These are phyloP conservation scores for Mortierella antarctica DNA, from an alignment of 192 early-diverging fungal species.

Conservation along the genomic window DNA sequence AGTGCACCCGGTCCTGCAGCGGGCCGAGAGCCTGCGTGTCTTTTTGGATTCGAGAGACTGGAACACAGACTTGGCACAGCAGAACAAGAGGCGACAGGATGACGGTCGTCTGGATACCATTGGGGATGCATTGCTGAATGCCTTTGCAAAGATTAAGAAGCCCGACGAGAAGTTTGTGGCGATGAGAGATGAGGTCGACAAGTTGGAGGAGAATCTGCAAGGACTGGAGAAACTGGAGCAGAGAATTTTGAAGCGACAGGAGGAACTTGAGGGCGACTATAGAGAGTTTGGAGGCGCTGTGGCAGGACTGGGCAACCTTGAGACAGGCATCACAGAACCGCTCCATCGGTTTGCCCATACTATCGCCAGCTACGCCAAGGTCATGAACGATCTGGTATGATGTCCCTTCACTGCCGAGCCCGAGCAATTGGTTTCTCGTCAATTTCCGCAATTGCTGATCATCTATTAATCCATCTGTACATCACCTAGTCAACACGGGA, in stretches of 20 bases:
- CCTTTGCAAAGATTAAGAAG: slow-evolving; percentile 90
- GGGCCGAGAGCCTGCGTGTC: slow-evolving; percentile 72
- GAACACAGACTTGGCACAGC: slow-evolving; percentile 53
- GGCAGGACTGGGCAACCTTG: slow-evolving; percentile 80
- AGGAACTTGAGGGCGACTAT: slow-evolving; percentile 82
- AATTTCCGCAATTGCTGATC: background rate
- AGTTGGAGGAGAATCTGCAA: slow-evolving; percentile 87
- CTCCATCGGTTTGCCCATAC: slow-evolving; percentile 82
- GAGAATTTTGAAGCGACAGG: slow-evolving; percentile 78
- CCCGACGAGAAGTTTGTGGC: slow-evolving; percentile 88
- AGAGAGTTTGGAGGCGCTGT: slow-evolving; percentile 83
- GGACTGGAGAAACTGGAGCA: slow-evolving; percentile 88
- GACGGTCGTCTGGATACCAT: slow-evolving; percentile 82
- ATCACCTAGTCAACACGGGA: slow-evolving; percentile 60
- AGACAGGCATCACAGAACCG: slow-evolving; percentile 84
- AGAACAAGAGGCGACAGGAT: slow-evolving; percentile 57
- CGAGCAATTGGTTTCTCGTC: background rate
- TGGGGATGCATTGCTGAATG: slow-evolving; percentile 87
- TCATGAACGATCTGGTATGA: slow-evolving; percentile 77
- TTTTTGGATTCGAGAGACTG: slow-evolving; percentile 91
- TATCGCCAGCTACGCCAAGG: slow-evolving; percentile 71
- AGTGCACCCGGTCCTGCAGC: slow-evolving; percentile 83
- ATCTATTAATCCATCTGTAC: background rate
- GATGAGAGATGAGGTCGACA: slow-evolving; percentile 83
- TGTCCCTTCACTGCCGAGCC: background rate